Conservation (phyloP, 2,329 filamentous ascomycete species). For the Beauveria brongniartii region DNA sequence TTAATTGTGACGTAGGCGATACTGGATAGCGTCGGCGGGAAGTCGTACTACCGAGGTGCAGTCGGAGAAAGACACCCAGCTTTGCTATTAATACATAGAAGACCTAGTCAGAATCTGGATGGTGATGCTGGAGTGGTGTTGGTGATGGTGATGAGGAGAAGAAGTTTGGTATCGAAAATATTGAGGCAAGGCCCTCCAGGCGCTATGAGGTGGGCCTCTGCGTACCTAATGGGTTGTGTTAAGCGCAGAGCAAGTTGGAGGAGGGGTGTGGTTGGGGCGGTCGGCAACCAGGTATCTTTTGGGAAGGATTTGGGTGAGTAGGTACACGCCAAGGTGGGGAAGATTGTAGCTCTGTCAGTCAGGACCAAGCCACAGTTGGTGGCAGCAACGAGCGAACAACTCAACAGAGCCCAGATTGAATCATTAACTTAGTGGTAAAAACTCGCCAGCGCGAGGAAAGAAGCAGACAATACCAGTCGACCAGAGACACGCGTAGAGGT, state of each 20-base stretch:
- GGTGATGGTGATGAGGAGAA: slow-evolving; percentile 16
- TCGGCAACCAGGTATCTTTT: not conserved
- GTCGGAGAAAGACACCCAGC: slow-evolving; percentile 7
- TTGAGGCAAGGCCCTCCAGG: slow-evolving; percentile 20
- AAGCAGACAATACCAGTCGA: no score
- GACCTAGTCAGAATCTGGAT: not conserved
- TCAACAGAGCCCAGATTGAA: no score
- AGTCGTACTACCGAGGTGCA: not conserved
- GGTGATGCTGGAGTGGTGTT: slow-evolving; percentile 4
- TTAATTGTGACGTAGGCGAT: slow-evolving; percentile 12
- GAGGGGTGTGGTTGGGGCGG: not conserved
- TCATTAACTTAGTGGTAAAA: no score
- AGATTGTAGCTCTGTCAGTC: not conserved
- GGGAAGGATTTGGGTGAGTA: not conserved
- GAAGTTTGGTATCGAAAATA: slow-evolving; percentile 11
- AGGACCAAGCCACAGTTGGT: no score
- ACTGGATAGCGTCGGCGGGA: slow-evolving; percentile 10
- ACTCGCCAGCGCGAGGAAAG: no score
- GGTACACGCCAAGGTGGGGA: not conserved
- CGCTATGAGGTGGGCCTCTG: slow-evolving; percentile 31
- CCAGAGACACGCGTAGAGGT: no score
- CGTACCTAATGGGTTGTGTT: slow-evolving; percentile 24
- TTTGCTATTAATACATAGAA: slow-evolving; percentile 5
- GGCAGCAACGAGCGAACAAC: no score
- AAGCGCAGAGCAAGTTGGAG: not conserved